Evolutionary conservation across 225 moss, liverwort and hornwort species (phyloP).

Genomic region (Straminergon stramineum): DNA sequence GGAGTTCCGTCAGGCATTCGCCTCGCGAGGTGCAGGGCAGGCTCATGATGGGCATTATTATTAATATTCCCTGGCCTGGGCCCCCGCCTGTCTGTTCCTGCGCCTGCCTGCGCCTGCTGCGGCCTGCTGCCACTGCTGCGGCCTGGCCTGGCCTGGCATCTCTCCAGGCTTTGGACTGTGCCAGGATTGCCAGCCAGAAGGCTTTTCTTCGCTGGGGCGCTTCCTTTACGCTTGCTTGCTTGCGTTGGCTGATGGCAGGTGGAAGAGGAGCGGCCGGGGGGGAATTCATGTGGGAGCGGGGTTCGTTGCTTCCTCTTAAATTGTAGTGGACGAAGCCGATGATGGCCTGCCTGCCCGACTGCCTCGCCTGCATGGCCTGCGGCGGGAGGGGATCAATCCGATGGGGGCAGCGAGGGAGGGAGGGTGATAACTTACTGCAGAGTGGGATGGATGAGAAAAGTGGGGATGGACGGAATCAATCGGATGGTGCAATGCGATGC

Average conservation of each 20-base stretch:
- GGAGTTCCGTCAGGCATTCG: neutral
- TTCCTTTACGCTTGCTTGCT: neutral
- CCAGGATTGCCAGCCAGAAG: neutral
- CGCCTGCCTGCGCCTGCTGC: neutral
- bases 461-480: too few species aligned
- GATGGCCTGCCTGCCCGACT: neutral
- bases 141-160: neutral
- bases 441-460: too few species aligned
- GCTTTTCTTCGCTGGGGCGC: neutral
- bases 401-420: too few species aligned
- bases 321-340: neutral
- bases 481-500: too few species aligned
- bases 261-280: neutral
- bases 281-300: neutral
- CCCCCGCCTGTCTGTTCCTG: neutral
- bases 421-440: too few species aligned
- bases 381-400: too few species aligned
- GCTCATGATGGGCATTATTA: constrained; percentile 14
- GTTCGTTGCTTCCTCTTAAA: neutral
- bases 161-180: neutral
- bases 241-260: neutral
- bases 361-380: too few species aligned
- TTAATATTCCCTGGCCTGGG: constrained; percentile 1
- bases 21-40: neutral
- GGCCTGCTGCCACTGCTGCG: neutral